These are phyloP conservation scores for Botrytis hyacinthi DNA, from an alignment of 2,329 filamentous ascomycete genomes.

Conservation along the genomic window DNA sequence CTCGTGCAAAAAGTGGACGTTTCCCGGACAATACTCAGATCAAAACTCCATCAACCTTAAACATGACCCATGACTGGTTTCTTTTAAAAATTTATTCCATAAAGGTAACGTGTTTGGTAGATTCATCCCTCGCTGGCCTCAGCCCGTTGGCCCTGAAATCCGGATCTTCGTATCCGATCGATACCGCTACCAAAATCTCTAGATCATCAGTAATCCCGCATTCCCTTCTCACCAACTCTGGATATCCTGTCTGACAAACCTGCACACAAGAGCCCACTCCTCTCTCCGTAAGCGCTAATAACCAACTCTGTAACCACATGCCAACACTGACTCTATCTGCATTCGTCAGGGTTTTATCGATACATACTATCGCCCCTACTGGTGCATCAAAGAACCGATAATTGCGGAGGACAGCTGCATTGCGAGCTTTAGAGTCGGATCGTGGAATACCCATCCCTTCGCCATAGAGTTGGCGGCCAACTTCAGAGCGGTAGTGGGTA, in stretches of 20 bases:
- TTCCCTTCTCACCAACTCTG: background rate
- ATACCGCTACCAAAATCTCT: conserved; percentile 16
- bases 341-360: background rate
- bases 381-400: conserved; percentile 9
- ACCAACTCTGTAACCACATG: conserved; percentile 16
- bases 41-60: background rate
- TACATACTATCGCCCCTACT: conserved; percentile 10
- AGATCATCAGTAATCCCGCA: conserved; percentile 7
- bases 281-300: conserved; percentile 15
- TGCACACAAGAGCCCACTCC: conserved; percentile 11
- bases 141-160: background rate
- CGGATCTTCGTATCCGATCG: conserved; percentile 16
- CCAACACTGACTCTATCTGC: conserved; percentile 13
- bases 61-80: background rate
- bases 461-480: conserved; percentile 13
- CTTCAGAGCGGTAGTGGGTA: conserved; percentile 10
- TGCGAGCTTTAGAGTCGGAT: background rate
- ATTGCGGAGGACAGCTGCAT: conserved; percentile 8
- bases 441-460: conserved; percentile 3
- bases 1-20: background rate
- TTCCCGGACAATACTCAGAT: background rate
- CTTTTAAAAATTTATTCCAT: background rate
- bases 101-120: background rate
- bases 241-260: conserved; percentile 11
- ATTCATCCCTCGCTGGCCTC: background rate